A percentile compares a stretch with the other conserved stretches of the same genome.
Conservation (phyloP, 192 early-diverging fungal species). For the Fimicolochytrium jonesii region DNA sequence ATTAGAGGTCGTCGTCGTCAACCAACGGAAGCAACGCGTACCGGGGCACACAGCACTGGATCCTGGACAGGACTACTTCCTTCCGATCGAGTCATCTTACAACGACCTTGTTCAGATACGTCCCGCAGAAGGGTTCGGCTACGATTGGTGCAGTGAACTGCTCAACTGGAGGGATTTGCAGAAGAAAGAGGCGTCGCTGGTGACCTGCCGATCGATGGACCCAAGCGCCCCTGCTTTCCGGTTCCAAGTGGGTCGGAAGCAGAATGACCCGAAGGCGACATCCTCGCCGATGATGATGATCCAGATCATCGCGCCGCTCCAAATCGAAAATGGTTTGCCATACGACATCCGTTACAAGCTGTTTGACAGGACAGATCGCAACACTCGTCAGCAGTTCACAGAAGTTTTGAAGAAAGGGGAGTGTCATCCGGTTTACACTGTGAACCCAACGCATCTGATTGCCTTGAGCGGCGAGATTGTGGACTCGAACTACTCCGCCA, state of each 20-base stretch:
- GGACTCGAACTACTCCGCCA: constrained; percentile 64
- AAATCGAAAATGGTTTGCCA: constrained; percentile 93
- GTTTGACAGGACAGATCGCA: constrained; percentile 58
- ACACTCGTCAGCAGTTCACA: constrained; percentile 58
- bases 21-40: constrained; percentile 56
- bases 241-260: constrained; percentile 75
- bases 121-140: constrained; percentile 78
- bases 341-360: constrained; percentile 80
- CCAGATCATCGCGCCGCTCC: constrained; percentile 60
- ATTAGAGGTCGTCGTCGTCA: constrained; percentile 77
- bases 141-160: constrained; percentile 74
- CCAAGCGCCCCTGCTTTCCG: constrained; percentile 55
- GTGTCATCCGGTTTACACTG: constrained; percentile 70
- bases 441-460: constrained; percentile 79
- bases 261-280: no score
- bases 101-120: constrained; percentile 72
- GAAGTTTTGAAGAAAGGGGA: constrained; percentile 66
- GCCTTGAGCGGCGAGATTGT: constrained; percentile 70
- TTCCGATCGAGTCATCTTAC: constrained; percentile 85
- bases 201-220: constrained; percentile 52
- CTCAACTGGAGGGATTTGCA: constrained; percentile 82
- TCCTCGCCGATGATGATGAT: constrained; percentile 48
- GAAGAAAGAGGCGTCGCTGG: constrained; percentile 27
- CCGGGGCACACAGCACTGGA: constrained; percentile 11
- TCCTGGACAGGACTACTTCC: constrained; percentile 77